Evolutionary conservation across 768 basidiomycete genomes (phyloP).

Genomic region (Clitopilus passeckerianus): DNA sequence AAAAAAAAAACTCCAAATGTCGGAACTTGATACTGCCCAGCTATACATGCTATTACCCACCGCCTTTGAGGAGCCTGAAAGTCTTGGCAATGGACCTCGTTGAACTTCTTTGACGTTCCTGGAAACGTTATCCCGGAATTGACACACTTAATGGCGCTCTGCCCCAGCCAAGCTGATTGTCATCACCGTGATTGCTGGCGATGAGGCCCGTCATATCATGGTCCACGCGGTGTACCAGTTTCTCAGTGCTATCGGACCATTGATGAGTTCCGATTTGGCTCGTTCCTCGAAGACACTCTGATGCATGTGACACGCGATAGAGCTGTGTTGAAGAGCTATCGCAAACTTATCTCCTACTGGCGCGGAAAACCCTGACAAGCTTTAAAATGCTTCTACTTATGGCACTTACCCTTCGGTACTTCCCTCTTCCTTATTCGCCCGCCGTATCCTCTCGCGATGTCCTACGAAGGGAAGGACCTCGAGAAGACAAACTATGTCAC

Average conservation of each 20-base stretch:
- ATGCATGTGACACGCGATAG: not conserved
- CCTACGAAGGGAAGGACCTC: slow-evolving; percentile 19
- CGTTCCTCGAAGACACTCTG: not conserved
- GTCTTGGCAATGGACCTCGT: not conserved
- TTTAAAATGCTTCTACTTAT: not conserved
- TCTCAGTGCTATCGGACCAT: not conserved
- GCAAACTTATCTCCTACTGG: not conserved
- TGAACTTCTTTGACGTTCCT: not conserved
- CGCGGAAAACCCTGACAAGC: not conserved
- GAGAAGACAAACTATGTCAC: slow-evolving; percentile 8
- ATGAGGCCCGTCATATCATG: not conserved
- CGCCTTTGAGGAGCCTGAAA: not conserved
- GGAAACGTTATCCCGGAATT: not conserved
- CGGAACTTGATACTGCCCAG: not conserved
- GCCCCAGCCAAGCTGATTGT: not conserved
- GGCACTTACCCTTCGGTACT: not conserved
- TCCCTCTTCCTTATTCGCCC: slow-evolving; percentile 1
- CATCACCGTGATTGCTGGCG: not conserved
- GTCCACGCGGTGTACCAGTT: not conserved
- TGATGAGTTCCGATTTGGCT: not conserved
- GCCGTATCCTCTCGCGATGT: slow-evolving; percentile 13
- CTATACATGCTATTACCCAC: not conserved
- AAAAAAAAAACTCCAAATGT: not conserved
- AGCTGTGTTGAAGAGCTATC: not conserved
- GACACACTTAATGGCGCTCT: not conserved